Evolutionary conservation across 768 basidiomycete species (phyloP), one percentile per base, ranked within the genome.

Genomic region (Agaricus subrufescens): DNA sequence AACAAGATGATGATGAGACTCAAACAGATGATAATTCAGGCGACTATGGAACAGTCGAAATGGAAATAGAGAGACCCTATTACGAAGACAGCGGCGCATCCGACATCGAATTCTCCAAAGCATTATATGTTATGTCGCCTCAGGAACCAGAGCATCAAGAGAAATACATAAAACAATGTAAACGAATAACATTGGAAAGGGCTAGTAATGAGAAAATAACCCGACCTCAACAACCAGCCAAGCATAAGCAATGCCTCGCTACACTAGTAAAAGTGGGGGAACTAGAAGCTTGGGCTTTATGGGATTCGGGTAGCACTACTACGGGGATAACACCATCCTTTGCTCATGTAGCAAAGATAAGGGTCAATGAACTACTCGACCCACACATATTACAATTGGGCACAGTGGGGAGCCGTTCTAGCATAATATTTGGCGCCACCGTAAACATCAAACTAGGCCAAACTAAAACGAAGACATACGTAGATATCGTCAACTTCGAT

Each of bases 401-500:
- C 15, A 46, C 19, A 23, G 45, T 46, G 25, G 45, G 45, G 2
- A 46, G 45, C 10, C 45, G 19, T 3, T 46, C 45, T n/a, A 46
- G 5, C 3, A 19, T 46, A 23, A 46, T 19, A 46, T 46, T 19
- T 25, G 19, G 45, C 25, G 25, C 45, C 3, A 46, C 2, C 25
- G 4, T 25, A 3, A 27, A 46, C 2, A n/a, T 46, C 5, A 25
- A 46, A n/a, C 4, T 46, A 26, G 45, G 19, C 4, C 5, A 25
- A 11, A 14, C 10, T n/a, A 15, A 14, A 11, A 4, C 10, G 3
- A 14, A 14, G 4, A 46, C 45, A 14, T 73, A 73, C 37, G 58
- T 73, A 3, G 69, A 75, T 50, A 57, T 76, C 4, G 65, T 61
- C 0, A 76, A 76, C 42, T 61, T 75, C 8, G 69, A 73, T 48